A percentile compares a stretch with the other conserved stretches of the same genome.
Conservation (phyloP, 306 rosid genomes). For the Parietaria judaica region DNA sequence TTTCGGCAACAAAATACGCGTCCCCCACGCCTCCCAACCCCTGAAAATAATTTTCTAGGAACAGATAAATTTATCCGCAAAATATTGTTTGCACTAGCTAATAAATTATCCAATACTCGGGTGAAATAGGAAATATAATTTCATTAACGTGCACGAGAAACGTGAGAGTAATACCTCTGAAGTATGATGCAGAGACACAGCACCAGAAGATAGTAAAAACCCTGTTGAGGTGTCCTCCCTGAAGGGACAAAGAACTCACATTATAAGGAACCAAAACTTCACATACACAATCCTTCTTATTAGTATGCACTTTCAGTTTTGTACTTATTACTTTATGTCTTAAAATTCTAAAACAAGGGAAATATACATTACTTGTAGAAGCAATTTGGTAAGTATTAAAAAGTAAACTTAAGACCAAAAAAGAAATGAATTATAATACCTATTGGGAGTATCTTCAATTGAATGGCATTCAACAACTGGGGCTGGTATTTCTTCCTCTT, state of each 20-base stretch:
- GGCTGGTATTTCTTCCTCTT: conserved; percentile 19
- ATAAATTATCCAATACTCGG: no score
- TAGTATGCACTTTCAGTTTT: neutral
- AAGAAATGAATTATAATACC: conserved; percentile 23
- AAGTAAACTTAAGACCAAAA: no score
- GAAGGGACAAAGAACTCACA: conserved; percentile 20
- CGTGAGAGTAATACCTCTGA: conserved; percentile 38
- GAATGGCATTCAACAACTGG: conserved; percentile 23
- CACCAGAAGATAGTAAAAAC: conserved; percentile 39
- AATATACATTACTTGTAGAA: no score
- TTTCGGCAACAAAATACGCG: conserved; percentile 53
- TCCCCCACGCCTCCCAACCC: conserved; percentile 63
- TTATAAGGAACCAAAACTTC: conserved; percentile 7
- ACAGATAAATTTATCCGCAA: no score
- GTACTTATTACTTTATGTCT: no score
- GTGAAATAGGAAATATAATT: conserved; percentile 14
- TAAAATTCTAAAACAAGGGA: no score
- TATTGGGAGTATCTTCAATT: conserved; percentile 17
- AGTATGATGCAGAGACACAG: conserved; percentile 60
- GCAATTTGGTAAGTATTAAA: no score
- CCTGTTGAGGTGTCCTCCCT: conserved; percentile 32
- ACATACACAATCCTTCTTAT: conserved; percentile 1
- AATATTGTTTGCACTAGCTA: no score
- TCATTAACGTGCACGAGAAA: conserved; percentile 15
- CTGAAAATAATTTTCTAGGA: conserved; percentile 38